phyloP scores from a whole-genome alignment of 495 filamentous ascomycete genomes.

The Penicillium samsonianum region DNA sequence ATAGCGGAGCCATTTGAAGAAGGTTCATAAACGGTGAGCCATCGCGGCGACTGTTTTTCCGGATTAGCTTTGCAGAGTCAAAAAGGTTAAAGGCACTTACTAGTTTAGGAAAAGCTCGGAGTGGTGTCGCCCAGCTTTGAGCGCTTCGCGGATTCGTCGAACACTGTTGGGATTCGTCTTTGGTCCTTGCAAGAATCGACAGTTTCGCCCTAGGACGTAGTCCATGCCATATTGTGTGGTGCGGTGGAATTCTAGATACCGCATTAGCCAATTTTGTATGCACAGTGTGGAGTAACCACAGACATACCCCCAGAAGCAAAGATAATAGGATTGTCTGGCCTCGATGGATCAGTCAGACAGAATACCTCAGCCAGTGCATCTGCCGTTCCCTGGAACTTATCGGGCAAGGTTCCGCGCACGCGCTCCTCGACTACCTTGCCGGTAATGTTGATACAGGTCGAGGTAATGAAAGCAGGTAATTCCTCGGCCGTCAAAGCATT shows the following conservation, averaged over 20 bases:
- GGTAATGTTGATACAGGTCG: constrained; percentile 35
- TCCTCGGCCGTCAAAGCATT: constrained; percentile 62
- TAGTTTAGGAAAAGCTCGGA: constrained; percentile 71
- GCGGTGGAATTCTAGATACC: constrained; percentile 51
- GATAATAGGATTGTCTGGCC: constrained; percentile 73
- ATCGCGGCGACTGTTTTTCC: constrained; percentile 49
- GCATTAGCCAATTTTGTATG: background rate
- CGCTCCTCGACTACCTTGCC: constrained; percentile 38
- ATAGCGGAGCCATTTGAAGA: constrained; percentile 59
- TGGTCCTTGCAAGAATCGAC: constrained; percentile 61
- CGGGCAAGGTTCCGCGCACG: constrained; percentile 35
- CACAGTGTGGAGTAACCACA: background rate
- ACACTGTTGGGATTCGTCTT: constrained; percentile 54
- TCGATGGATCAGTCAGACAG: constrained; percentile 72
- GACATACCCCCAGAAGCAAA: constrained; percentile 71
- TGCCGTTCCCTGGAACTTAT: constrained; percentile 53
- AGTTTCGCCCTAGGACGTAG: constrained; percentile 61
- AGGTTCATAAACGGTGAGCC: constrained; percentile 67
- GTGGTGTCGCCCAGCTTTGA: constrained; percentile 61
- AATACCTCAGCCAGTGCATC: constrained; percentile 76
- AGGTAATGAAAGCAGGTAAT: constrained; percentile 68
- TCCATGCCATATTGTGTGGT: constrained; percentile 62
- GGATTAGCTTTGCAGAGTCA: background rate
- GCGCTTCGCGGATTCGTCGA: constrained; percentile 54
- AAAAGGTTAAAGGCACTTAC: constrained; percentile 35